These are phyloP conservation scores for Penicillium lagena DNA, from an alignment of 495 filamentous ascomycete species.

Conservation along the genomic window DNA sequence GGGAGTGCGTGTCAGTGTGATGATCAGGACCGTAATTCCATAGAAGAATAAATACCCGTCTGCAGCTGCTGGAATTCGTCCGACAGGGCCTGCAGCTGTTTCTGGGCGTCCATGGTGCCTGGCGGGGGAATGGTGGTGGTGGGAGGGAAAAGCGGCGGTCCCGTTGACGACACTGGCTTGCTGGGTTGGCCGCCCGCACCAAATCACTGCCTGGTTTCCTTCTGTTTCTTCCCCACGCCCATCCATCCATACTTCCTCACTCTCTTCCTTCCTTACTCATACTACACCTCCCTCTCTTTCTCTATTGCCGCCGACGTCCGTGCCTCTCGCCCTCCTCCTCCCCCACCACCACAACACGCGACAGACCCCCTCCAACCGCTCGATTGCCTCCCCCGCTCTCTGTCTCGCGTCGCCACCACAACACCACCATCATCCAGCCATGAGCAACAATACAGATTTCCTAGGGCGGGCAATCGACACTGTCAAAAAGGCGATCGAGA, in stretches of 20 bases:
- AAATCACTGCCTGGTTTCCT: too few species aligned
- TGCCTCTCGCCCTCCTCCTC: too few species aligned
- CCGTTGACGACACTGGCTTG: not conserved
- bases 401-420: slow-evolving; percentile 15
- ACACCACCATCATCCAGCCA: slow-evolving; percentile 2
- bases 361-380: slow-evolving; percentile 19
- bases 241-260: too few species aligned
- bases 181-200: too few species aligned
- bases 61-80: slow-evolving; percentile 86
- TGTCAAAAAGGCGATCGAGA: slow-evolving; percentile 95
- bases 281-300: too few species aligned
- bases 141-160: slow-evolving; percentile 17
- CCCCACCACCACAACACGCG: too few species aligned
- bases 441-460: slow-evolving; percentile 75
- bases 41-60: slow-evolving; percentile 46
- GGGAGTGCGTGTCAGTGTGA: too few species aligned
- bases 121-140: slow-evolving; percentile 14
- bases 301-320: too few species aligned
- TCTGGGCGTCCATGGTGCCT: slow-evolving; percentile 48
- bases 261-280: too few species aligned
- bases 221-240: too few species aligned
- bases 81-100: slow-evolving; percentile 70
- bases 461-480: slow-evolving; percentile 89
- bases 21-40: too few species aligned
- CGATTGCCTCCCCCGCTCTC: slow-evolving; percentile 16